Conservation (phyloP, 1,284 basidiomycete species). For the Ustilago lituana region DNA sequence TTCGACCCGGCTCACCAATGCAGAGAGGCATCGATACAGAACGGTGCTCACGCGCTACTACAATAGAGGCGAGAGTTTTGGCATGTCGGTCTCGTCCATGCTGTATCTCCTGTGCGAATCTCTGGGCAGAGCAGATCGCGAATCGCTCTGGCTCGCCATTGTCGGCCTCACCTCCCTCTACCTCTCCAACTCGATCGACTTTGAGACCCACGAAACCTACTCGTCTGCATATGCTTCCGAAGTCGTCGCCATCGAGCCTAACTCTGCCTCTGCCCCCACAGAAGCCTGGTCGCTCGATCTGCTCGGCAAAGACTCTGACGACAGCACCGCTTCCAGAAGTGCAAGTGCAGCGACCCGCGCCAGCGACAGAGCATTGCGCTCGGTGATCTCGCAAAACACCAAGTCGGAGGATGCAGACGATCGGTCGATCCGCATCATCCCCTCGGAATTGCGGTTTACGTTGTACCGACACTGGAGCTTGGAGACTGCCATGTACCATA, state of each 20-base stretch:
- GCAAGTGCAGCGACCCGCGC: neutral
- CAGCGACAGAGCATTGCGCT: slow-evolving; percentile 6
- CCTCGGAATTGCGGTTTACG: slow-evolving; percentile 75
- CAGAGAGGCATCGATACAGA: slow-evolving; percentile 53
- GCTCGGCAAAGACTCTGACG: slow-evolving; percentile 4
- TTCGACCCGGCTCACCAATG: slow-evolving; percentile 23
- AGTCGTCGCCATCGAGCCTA: slow-evolving; percentile 53
- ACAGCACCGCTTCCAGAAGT: neutral
- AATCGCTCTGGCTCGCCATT: slow-evolving; percentile 91
- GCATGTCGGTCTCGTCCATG: slow-evolving; percentile 87
- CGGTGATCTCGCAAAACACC: slow-evolving; percentile 19
- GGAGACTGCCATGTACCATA: slow-evolving; percentile 97
- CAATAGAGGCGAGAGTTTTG: slow-evolving; percentile 82
- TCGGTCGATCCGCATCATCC: slow-evolving; percentile 52
- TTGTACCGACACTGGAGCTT: slow-evolving; percentile 97
- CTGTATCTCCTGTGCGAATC: slow-evolving; percentile 89
- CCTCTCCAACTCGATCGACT: slow-evolving; percentile 83
- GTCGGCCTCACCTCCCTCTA: slow-evolving; percentile 94
- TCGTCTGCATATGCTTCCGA: slow-evolving; percentile 56
- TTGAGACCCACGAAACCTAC: slow-evolving; percentile 78
- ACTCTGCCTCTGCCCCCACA: neutral
- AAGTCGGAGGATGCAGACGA: slow-evolving; percentile 59
- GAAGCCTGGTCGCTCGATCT: slow-evolving; percentile 43
- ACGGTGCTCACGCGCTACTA: slow-evolving; percentile 74
- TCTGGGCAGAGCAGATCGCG: slow-evolving; percentile 89